Conservation (phyloP, 306 rosid genomes). For the Arachis hypogaea region DNA sequence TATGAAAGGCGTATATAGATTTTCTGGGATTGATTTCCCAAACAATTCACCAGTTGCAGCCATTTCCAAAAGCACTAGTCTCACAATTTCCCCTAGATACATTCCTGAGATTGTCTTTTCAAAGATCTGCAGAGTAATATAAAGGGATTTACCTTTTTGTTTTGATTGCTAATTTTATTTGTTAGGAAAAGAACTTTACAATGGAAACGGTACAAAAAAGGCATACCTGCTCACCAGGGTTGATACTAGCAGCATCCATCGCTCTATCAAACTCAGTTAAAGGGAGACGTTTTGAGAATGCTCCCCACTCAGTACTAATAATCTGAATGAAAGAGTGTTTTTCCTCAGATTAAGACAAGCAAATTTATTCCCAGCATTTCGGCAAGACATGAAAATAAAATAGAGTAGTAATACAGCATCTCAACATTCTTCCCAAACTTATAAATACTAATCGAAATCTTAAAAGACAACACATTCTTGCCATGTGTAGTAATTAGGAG, state of each 20-base stretch:
- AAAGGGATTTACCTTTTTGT: constrained; percentile 1
- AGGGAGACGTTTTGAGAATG: constrained; percentile 82
- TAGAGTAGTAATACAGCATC: too few relatives aligned
- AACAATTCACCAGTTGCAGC: constrained; percentile 62
- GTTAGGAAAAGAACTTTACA: constrained; percentile 4
- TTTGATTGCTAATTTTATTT: neutral
- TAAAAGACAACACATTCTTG: too few relatives aligned
- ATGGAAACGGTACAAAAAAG: neutral
- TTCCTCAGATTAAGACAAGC: constrained; percentile 15
- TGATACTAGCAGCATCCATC: constrained; percentile 92
- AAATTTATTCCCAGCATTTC: constrained; percentile 15
- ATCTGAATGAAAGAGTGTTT: constrained; percentile 57
- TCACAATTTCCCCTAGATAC: constrained; percentile 91
- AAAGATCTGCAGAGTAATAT: constrained; percentile 58
- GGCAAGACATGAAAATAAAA: too few relatives aligned
- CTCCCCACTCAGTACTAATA: constrained; percentile 93
- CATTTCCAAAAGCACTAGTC: constrained; percentile 75
- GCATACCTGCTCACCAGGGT: constrained; percentile 91
- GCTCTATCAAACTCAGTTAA: constrained; percentile 74
- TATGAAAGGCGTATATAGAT: constrained; percentile 63
- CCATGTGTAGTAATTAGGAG: too few relatives aligned
- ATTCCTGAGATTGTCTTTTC: constrained; percentile 95
- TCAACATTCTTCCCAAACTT: too few relatives aligned
- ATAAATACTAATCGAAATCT: too few relatives aligned
- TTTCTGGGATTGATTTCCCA: constrained; percentile 63